phyloP scores from a whole-genome alignment of 306 rosid species.

The Quercus gilva region DNA sequence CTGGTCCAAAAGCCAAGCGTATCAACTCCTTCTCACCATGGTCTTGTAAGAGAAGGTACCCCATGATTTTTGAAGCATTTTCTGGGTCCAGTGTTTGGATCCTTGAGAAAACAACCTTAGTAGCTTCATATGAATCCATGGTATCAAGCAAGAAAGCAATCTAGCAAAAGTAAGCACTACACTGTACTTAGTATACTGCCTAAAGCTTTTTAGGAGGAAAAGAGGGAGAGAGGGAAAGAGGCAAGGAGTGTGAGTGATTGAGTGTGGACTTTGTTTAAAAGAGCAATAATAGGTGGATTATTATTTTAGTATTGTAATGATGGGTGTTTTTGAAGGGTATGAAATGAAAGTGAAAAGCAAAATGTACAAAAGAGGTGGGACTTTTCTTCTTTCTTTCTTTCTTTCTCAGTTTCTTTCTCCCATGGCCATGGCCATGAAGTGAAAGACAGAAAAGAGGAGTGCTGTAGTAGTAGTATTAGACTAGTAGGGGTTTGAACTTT shows the following conservation, averaged over 20 bases:
- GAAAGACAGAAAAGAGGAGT: background rate
- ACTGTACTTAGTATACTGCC: background rate
- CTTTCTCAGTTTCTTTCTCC: no score
- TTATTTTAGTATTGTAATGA: background rate
- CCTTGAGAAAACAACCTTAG: constrained; percentile 59
- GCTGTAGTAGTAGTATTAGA: background rate
- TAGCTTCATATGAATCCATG: constrained; percentile 88
- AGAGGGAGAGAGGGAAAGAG: background rate
- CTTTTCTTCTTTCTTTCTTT: background rate
- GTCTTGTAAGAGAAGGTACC: constrained; percentile 63
- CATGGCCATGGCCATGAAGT: background rate
- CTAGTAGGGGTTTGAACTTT: background rate
- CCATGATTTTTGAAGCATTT: constrained; percentile 89
- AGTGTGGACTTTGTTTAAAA: background rate
- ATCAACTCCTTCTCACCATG: constrained; percentile 68
- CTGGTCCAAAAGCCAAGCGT: constrained; percentile 67
- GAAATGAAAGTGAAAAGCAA: background rate
- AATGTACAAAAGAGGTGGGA: background rate
- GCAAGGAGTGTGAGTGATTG: background rate
- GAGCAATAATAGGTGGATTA: background rate
- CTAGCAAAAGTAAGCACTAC: no score
- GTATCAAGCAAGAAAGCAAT: background rate
- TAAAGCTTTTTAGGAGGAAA: background rate
- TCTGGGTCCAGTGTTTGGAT: constrained; percentile 77
- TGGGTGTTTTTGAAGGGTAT: no score